These are phyloP conservation scores for Elsinoe necatrix DNA, from an alignment of 2,329 filamentous ascomycete genomes.

Conservation along the genomic window DNA sequence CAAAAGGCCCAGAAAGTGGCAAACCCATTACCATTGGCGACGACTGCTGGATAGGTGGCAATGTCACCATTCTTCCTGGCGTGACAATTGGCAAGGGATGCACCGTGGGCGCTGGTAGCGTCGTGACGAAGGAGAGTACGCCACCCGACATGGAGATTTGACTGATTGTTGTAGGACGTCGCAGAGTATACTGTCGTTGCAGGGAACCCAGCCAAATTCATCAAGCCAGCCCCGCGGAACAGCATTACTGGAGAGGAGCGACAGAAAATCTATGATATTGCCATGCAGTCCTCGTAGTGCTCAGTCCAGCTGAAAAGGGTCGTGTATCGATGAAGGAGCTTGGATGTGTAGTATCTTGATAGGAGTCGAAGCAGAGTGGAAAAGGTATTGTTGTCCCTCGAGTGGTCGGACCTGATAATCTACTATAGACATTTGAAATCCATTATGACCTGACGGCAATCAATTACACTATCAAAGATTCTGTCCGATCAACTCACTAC, in stretches of 20 bases:
- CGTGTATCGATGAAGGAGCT: constrained; percentile 14
- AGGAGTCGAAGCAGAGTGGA: constrained; percentile 30
- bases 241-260: constrained; percentile 18
- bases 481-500: constrained; percentile 36
- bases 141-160: neutral
- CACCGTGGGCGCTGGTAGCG: constrained; percentile 70
- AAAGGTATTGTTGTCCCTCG: constrained; percentile 28
- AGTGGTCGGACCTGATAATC: constrained; percentile 26
- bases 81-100: constrained; percentile 68
- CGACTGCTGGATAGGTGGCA: constrained; percentile 73
- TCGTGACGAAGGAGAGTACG: constrained; percentile 59
- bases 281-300: constrained; percentile 1
- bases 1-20: constrained; percentile 64
- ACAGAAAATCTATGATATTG: constrained; percentile 17
- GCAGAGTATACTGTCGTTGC: constrained; percentile 54
- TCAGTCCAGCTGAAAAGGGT: constrained; percentile 16
- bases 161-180: constrained; percentile 41
- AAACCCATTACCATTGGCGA: constrained; percentile 66
- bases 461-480: neutral
- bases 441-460: constrained; percentile 23
- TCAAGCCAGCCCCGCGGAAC: constrained; percentile 17
- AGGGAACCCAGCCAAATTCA: constrained; percentile 48
- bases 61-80: constrained; percentile 63
- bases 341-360: constrained; percentile 27
- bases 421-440: constrained; percentile 27